These are phyloP conservation scores for Cercophora scortea DNA, from an alignment of 495 filamentous ascomycete species.

Conservation along the genomic window DNA sequence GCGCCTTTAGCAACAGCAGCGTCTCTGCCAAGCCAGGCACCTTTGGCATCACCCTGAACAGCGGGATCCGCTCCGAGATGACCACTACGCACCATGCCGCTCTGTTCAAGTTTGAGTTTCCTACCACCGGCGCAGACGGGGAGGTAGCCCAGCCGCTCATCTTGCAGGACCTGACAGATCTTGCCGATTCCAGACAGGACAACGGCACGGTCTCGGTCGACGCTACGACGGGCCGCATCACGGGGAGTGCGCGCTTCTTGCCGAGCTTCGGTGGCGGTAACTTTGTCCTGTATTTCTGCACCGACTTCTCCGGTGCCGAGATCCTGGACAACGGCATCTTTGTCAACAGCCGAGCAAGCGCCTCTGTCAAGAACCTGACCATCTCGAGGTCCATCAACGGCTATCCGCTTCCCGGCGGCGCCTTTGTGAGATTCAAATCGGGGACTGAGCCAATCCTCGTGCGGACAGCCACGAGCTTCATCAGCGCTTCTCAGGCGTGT, in stretches of 20 bases:
- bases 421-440: constrained; percentile 40
- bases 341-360: constrained; percentile 48
- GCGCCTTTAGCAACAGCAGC: constrained; percentile 37
- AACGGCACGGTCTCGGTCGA: constrained; percentile 53
- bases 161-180: constrained; percentile 58
- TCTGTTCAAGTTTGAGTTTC: constrained; percentile 64
- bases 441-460: constrained; percentile 44
- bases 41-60: constrained; percentile 54
- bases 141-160: constrained; percentile 51
- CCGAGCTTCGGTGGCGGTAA: constrained; percentile 63
- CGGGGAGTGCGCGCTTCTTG: constrained; percentile 55
- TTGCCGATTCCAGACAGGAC: constrained; percentile 53
- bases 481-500: constrained; percentile 58
- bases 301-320: constrained; percentile 58
- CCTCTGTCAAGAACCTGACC: constrained; percentile 43
- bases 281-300: constrained; percentile 57
- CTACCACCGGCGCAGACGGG: constrained; percentile 23
- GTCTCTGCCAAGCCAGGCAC: constrained; percentile 58
- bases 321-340: constrained; percentile 60
- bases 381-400: constrained; percentile 54
- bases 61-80: constrained; percentile 58
- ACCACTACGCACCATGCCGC: constrained; percentile 57
- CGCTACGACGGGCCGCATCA: constrained; percentile 49
- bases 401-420: constrained; percentile 60
- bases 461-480: constrained; percentile 64